A percentile compares a stretch with the other conserved stretches of the same genome.
Evolutionary conservation across 345 rosid genomes (phyloP).

Genomic region (Gossypium raimondii): DNA sequence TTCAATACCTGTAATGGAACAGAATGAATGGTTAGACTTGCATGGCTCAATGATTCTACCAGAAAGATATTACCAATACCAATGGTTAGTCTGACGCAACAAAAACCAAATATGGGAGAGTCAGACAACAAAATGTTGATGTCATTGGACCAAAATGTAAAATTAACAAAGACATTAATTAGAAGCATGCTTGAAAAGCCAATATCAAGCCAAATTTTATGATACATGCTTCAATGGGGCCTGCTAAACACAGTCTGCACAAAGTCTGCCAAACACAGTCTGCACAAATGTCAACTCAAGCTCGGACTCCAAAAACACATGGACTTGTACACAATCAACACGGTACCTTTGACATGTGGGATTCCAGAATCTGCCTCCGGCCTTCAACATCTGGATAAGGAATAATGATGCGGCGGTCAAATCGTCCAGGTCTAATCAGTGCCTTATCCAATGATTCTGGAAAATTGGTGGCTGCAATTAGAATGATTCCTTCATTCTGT

Average conservation of each 20-base stretch:
- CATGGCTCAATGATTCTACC: neutral
- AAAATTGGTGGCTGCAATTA: slow-evolving; percentile 92
- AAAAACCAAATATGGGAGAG: neutral
- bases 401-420: slow-evolving; percentile 88
- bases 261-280: neutral
- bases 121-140: neutral
- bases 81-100: neutral
- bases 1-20: slow-evolving; percentile 59
- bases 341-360: slow-evolving; percentile 93
- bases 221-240: slow-evolving; percentile 44
- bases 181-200: slow-evolving; percentile 1
- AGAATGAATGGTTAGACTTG: slow-evolving; percentile 1
- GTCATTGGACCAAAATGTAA: neutral
- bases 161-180: neutral
- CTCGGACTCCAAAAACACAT: neutral
- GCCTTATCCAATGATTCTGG: slow-evolving; percentile 96
- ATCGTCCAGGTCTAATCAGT: slow-evolving; percentile 91
- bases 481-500: slow-evolving; percentile 96
- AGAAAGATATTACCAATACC: neutral
- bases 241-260: neutral
- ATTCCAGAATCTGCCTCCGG: slow-evolving; percentile 87
- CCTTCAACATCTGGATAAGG: slow-evolving; percentile 98
- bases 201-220: neutral
- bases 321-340: slow-evolving; percentile 19
- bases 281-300: slow-evolving; percentile 6